Percentiles rank a stretch among this genome's conserved stretches.
phyloP scores from a whole-genome alignment of 352 stramenopile genomes.

The Pilasporangium apinafurcum region DNA sequence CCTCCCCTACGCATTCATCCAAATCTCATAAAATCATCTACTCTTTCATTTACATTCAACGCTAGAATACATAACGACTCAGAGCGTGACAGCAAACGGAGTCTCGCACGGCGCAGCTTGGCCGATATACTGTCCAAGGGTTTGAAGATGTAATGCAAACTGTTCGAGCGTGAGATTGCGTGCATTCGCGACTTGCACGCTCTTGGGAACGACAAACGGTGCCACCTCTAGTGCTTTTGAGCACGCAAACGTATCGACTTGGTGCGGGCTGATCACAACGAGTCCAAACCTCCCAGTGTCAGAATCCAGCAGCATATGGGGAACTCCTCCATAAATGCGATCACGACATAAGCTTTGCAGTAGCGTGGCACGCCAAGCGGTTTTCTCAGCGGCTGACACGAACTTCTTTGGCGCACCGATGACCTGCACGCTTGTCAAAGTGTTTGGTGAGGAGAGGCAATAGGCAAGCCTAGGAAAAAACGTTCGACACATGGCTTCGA shows the following conservation, averaged over 20 bases:
- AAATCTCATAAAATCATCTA: no score
- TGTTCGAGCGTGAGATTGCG: slow-evolving; percentile 40
- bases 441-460: slow-evolving; percentile 38
- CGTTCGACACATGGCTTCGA: slow-evolving; percentile 49
- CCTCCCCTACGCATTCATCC: no score
- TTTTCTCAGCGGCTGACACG: slow-evolving; percentile 40
- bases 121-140: slow-evolving; percentile 41
- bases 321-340: slow-evolving; percentile 34
- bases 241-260: slow-evolving; percentile 45
- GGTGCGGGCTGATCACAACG: slow-evolving; percentile 51
- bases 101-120: slow-evolving; percentile 48
- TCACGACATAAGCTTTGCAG: slow-evolving; percentile 55
- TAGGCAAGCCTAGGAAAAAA: slow-evolving; percentile 63
- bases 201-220: slow-evolving; percentile 57
- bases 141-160: slow-evolving; percentile 47
- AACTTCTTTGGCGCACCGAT: slow-evolving; percentile 49
- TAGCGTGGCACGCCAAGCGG: slow-evolving; percentile 39
- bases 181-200: slow-evolving; percentile 43
- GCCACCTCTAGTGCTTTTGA: slow-evolving; percentile 41
- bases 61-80: slow-evolving; percentile 1
- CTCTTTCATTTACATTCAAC: no score
- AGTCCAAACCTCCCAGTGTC: slow-evolving; percentile 42
- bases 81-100: slow-evolving; percentile 47
- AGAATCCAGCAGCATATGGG: slow-evolving; percentile 32
- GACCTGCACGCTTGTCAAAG: slow-evolving; percentile 54